These are phyloP conservation scores for Chalciporus piperatus DNA, from an alignment of 768 basidiomycete genomes.

Conservation along the genomic window DNA sequence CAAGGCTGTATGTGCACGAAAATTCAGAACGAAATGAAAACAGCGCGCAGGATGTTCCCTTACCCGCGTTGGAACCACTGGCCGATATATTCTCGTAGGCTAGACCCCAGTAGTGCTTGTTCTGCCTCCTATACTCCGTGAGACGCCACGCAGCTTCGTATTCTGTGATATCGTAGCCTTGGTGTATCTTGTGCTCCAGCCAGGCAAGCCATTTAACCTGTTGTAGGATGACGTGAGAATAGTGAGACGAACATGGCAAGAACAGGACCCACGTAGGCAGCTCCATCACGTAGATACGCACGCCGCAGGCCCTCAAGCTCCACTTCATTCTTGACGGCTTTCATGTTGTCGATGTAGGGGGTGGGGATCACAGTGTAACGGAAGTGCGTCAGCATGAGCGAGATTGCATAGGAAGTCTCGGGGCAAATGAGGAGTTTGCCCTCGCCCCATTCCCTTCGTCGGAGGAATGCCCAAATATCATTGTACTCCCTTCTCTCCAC, in stretches of 20 bases:
- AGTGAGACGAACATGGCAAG: slow-evolving; percentile 4
- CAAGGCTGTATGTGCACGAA: slow-evolving; percentile 49
- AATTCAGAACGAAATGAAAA: neutral
- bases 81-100: slow-evolving; percentile 92
- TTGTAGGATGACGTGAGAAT: slow-evolving; percentile 10
- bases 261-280: slow-evolving; percentile 61
- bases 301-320: slow-evolving; percentile 80
- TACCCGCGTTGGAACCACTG: slow-evolving; percentile 81
- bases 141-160: slow-evolving; percentile 88
- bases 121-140: slow-evolving; percentile 68
- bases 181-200: slow-evolving; percentile 76
- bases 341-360: slow-evolving; percentile 67
- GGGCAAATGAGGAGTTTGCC: slow-evolving; percentile 77
- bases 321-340: slow-evolving; percentile 84
- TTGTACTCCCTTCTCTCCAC: slow-evolving; percentile 68
- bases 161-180: slow-evolving; percentile 84
- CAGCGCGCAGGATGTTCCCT: slow-evolving; percentile 14
- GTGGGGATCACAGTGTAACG: slow-evolving; percentile 70
- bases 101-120: slow-evolving; percentile 76
- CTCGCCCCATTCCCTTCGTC: slow-evolving; percentile 71
- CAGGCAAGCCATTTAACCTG: slow-evolving; percentile 84
- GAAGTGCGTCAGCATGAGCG: slow-evolving; percentile 79
- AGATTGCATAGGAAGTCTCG: slow-evolving; percentile 78
- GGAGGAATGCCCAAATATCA: slow-evolving; percentile 75
- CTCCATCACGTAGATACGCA: slow-evolving; percentile 90